Base-by-base conservation (phyloP, 805 yeast genomes). In the Yamadazyma sp. region DNA sequence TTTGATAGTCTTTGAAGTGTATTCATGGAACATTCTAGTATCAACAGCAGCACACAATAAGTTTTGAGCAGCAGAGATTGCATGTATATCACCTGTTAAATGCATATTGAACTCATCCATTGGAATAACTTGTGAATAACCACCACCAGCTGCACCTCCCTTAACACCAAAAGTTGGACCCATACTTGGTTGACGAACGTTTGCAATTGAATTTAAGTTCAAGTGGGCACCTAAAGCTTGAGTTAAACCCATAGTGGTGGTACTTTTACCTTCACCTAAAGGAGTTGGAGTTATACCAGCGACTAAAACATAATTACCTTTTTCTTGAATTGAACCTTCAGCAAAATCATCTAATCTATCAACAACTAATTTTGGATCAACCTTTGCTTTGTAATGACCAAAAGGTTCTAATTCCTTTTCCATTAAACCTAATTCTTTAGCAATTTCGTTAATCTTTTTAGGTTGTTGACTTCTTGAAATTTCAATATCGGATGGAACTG, bases 101-200 rank as follows among this genome's bases (percentile, higher is more conserved):
- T 91, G 98, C 86, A 93, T 78, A 69, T 93, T 91, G 73, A 91
- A 91, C 65, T 91, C 97, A 62, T 91, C 98, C 97, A 91, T 91
- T 34, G 98, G 98, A 50, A 91, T 89, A 30, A 91, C 98, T 66
- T 91, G 98, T 2, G 98, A 76, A 62, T 88, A 91, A 31, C 98
- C 98, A 57, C 98, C 98, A 51, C 98, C 98, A 13, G 98, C 98
- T 39, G 98, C 98, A 62, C 98, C 98, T 55, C 98, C 98, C 68
- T 91, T 91, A 52, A 91, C 88, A 60, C 98, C 98, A 53, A 91
- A 91, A 13, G 98, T 91, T 33, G 98, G 98, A 25, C 98, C 98
- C 96, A 91, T 87, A 7, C 95, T 84, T 19, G 98, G 98, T 61
- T 91, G 98, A 61, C 98, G 84, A 33, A 91, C 96, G 53, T 86